Evolutionary conservation across 129 eudicot genomes (phyloP), one percentile per base, ranked within the genome.

Genomic region (Mikania micrantha): DNA sequence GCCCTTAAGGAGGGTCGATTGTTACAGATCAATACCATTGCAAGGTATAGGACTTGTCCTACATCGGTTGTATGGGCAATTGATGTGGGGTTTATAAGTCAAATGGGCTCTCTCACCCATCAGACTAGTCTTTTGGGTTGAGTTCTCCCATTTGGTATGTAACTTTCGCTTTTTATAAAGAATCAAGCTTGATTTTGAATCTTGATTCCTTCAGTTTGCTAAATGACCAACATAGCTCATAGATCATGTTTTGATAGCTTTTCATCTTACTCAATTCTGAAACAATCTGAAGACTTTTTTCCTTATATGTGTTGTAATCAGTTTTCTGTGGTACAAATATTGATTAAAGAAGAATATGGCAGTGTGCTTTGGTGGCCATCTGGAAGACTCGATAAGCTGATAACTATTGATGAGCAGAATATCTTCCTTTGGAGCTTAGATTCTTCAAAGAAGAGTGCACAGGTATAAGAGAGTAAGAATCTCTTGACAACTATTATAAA

Each of bases 301-400:
- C 72, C 38, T 10, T 64, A 44, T 67, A 45, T 10, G 20, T 9
- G 44, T 24, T 66, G 32, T 70, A 62, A 38, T 60, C 36, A 40
- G 15, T 63, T 72, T 58, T 29, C 29, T 4, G 13, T 54, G 60
- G 3, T 63, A 41, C 69, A 16, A 72, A 39, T 39, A 64, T 57
- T 60, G 57, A 73, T 19, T 24, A 53, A 62, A 50, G 24, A 64
- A 64, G 20, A 25, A 69, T 67, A 53, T 79, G 69, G 39, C 88
- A 88, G 98, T 76, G 86, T 81, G 69, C 84, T 93, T 42, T 93
- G 99, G 99, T 93, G 99, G 96, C 95, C 96, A 36, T 76, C 96
- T 67, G 99, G 95, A 73, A 86, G 91, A 70, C 96, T 89, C 77
- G 99, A 89, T 76, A 93, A 89, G 68, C 66, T 93, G 81, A 83